Conservation (phyloP, 495 filamentous ascomycete species). For the Physcia stellaris region DNA sequence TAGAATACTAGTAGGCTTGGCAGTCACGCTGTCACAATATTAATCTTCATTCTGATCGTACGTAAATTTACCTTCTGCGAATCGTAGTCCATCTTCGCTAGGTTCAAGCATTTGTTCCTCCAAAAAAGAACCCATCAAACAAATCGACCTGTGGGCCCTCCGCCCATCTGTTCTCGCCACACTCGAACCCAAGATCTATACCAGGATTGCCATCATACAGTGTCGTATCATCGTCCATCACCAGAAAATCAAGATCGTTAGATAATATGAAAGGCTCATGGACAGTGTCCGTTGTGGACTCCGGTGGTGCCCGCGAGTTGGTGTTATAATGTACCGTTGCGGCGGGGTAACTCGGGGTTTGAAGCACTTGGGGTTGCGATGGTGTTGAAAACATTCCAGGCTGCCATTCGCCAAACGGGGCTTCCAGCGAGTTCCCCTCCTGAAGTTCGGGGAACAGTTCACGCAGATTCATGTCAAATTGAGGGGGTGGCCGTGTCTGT, state of each 20-base stretch:
- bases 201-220: constrained; percentile 28
- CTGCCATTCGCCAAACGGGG: constrained; percentile 2
- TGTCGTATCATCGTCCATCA: constrained; percentile 15
- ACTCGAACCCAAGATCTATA: constrained; percentile 62
- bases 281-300: no score
- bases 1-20: no score
- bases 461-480: constrained; percentile 53
- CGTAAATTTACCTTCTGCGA: no score
- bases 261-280: constrained; percentile 19
- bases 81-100: no score
- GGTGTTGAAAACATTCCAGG: constrained; percentile 12
- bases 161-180: constrained; percentile 68
- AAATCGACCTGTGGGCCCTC: constrained; percentile 70
- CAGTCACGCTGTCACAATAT: no score
- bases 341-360: no score
- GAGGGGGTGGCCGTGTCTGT: constrained; percentile 26
- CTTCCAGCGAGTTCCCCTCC: constrained; percentile 6
- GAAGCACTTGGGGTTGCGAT: no score
- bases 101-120: constrained; percentile 17
- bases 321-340: no score
- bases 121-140: constrained; percentile 90
- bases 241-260: constrained; percentile 19
- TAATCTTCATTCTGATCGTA: no score
- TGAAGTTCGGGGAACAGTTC: constrained; percentile 31
- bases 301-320: no score